phyloP scores from a whole-genome alignment of 192 early-diverging fungal genomes.

The Coemansia sp. region DNA sequence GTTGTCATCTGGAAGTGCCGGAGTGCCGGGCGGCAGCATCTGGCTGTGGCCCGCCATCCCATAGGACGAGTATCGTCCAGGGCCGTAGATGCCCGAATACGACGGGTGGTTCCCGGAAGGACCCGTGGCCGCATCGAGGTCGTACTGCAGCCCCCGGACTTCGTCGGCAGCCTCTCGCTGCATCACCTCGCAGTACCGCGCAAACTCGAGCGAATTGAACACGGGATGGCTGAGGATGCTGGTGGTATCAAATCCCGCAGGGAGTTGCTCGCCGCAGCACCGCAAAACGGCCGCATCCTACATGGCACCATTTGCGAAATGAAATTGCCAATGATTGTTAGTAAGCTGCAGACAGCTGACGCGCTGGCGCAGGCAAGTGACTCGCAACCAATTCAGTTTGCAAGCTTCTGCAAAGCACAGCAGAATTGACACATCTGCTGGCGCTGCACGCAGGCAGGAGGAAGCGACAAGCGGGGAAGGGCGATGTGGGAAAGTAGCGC shows the following conservation, averaged over 20 bases:
- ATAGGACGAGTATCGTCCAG: background rate
- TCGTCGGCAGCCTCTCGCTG: slow-evolving; percentile 37
- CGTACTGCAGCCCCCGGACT: slow-evolving; percentile 25
- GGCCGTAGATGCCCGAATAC: background rate
- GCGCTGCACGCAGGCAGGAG: background rate
- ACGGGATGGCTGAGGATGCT: slow-evolving; percentile 30
- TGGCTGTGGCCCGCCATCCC: background rate
- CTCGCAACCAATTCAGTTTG: background rate
- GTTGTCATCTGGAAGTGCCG: background rate
- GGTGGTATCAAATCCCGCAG: slow-evolving; percentile 9
- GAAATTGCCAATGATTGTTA: background rate
- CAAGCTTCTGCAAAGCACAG: background rate
- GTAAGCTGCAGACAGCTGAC: too few species aligned
- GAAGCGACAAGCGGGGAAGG: too few species aligned
- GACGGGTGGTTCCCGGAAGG: background rate
- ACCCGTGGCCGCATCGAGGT: slow-evolving; percentile 17
- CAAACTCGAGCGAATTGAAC: slow-evolving; percentile 41
- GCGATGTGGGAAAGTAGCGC: background rate
- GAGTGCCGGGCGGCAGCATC: background rate
- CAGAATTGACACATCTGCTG: background rate
- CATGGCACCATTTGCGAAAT: background rate
- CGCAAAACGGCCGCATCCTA: slow-evolving; percentile 45
- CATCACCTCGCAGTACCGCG: slow-evolving; percentile 32
- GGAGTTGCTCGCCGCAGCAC: slow-evolving; percentile 32
- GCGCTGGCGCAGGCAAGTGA: too few species aligned